Percentiles rank a stretch among this genome's conserved stretches.
Conservation (phyloP, 768 basidiomycete genomes). For the Panaeolus cyanescens region DNA sequence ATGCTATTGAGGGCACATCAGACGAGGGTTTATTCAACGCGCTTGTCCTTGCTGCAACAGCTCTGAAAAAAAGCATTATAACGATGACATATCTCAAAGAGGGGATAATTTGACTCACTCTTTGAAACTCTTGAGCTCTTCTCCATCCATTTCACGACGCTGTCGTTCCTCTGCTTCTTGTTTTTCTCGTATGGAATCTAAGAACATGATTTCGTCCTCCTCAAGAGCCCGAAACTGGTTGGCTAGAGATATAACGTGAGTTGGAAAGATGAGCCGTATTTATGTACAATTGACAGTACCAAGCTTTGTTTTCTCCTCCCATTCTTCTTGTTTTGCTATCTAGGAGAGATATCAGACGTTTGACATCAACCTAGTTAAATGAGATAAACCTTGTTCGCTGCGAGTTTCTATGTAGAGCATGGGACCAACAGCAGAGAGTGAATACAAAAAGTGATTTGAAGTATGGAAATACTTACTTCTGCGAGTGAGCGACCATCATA, state of each 20-base stretch:
- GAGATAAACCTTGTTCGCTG: constrained; percentile 74
- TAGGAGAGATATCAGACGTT: constrained; percentile 26
- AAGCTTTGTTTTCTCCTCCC: constrained; percentile 89
- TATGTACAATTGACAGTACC: constrained; percentile 28
- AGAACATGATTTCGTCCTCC: constrained; percentile 89
- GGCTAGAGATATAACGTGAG: constrained; percentile 41
- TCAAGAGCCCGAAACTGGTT: constrained; percentile 90
- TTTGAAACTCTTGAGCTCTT: constrained; percentile 77
- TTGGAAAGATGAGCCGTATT: neutral
- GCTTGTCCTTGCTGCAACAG: constrained; percentile 70
- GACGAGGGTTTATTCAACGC: constrained; percentile 47
- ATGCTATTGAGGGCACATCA: constrained; percentile 29
- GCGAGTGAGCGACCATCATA: constrained; percentile 87
- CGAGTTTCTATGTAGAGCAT: constrained; percentile 73
- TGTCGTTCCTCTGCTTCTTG: constrained; percentile 76
- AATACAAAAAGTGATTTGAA: constrained; percentile 35
- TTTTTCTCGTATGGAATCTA: constrained; percentile 79
- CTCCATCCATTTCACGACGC: constrained; percentile 73
- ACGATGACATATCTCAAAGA: neutral
- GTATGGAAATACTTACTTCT: constrained; percentile 60
- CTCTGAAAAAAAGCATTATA: constrained; percentile 29
- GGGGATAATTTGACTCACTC: constrained; percentile 47
- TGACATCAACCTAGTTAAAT: neutral
- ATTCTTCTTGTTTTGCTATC: constrained; percentile 92
- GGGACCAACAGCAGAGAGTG: constrained; percentile 45